Evolutionary conservation across 2,329 filamentous ascomycete species (phyloP), one percentile per base, ranked within the genome.

Genomic region (Colletotrichum kahawae): DNA sequence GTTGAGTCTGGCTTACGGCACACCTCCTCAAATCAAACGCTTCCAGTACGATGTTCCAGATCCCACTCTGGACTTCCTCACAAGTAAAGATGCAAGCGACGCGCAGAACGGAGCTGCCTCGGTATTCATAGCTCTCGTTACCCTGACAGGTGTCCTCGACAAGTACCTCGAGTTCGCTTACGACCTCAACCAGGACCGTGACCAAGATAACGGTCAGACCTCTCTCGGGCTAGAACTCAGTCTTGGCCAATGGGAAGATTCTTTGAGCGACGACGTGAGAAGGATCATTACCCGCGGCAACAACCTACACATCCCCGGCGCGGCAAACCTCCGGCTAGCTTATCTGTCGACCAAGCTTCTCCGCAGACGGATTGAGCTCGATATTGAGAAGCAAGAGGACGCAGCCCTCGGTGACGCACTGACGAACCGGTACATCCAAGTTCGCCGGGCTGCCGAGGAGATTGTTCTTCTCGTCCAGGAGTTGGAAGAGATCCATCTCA

Each of bases 1-100:
- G 88, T 84, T 84, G 12, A 90, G 88, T 60, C 81, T 90, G 7
- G 87, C 88, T 1, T 87, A 90, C 66, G 89, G 89, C 3, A 90
- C 89, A 5, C 89, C 89, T 1, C 85, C 87, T 4, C 86, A 87
- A 27, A 86, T 91, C 24, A 82, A 84, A 14, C 81, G 81, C 13
- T 78, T 81, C 0, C 87, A 89, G 63, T 85, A 88, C 59, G 88
- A 91, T 75, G 88, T 90, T 0, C 87, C 88, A 0, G 78, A 82
- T 2, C 88, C 88, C 6, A 81, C 79, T 0, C 13, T 83, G 0
- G 82, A 85, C 16, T 82, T 84, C 67, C 77, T 87, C 7, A 51
- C 48, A n/a, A 24, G 29, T 3, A 60, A 64, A 18, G 70, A 76
- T 2, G 64, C 74, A 2, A 60, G 57, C 3, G 36, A 65, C 3